Evolutionary conservation across 352 stramenopile species (phyloP).

Genomic region (Aphanomyces stellatus): DNA sequence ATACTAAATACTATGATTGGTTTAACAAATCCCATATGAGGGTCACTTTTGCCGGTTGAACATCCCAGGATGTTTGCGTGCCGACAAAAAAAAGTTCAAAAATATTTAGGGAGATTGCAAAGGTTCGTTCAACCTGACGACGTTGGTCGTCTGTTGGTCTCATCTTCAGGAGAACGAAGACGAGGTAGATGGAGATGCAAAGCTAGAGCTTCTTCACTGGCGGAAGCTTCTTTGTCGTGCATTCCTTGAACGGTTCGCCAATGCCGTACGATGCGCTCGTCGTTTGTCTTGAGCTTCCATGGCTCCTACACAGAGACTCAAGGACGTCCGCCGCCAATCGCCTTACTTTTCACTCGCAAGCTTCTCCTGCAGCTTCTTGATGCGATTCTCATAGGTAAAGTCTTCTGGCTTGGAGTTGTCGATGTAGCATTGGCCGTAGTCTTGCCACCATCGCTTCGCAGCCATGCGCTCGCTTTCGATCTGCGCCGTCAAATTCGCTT

Average conservation of each 20-base stretch:
- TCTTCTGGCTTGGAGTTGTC: slow-evolving; percentile 69
- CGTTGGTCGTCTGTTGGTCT: too few species aligned
- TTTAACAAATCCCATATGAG: too few species aligned
- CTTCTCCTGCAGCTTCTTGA: slow-evolving; percentile 59
- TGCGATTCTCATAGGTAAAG: slow-evolving; percentile 75
- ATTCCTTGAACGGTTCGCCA: slow-evolving; percentile 66
- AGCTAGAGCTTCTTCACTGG: background rate
- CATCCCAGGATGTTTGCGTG: too few species aligned
- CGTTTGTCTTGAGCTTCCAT: slow-evolving; percentile 38
- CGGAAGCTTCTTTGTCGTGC: slow-evolving; percentile 33
- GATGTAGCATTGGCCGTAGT: slow-evolving; percentile 71
- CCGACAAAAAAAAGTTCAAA: too few species aligned
- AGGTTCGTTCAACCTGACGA: too few species aligned
- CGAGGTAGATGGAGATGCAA: too few species aligned
- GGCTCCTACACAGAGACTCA: slow-evolving; percentile 30
- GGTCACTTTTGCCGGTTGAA: too few species aligned
- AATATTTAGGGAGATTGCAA: too few species aligned
- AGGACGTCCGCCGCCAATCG: background rate
- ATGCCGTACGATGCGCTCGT: slow-evolving; percentile 60
- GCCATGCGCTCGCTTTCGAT: slow-evolving; percentile 73
- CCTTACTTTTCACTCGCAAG: slow-evolving; percentile 47
- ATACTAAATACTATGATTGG: too few species aligned
- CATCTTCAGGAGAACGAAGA: too few species aligned
- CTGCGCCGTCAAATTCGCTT: slow-evolving; percentile 72
- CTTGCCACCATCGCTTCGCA: slow-evolving; percentile 74